phyloP scores from a whole-genome alignment of 257 asterid species.

The Salvia miltiorrhiza region DNA sequence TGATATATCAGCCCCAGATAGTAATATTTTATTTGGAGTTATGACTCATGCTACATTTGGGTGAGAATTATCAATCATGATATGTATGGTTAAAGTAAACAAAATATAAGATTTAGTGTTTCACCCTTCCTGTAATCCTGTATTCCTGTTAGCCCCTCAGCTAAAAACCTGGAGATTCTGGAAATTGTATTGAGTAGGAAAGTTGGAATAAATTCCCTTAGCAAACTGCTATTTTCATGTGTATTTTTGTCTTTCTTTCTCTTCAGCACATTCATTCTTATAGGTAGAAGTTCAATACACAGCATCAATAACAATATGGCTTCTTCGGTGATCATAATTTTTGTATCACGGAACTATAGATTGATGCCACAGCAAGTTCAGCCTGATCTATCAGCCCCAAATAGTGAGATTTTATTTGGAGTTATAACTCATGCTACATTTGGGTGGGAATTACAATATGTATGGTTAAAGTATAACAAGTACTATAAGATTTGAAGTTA shows the following conservation, averaged over 20 bases:
- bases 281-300: conserved; percentile 8
- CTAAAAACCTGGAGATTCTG: neutral
- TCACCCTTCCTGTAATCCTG: too few relatives aligned
- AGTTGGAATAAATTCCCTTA: neutral
- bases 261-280: neutral
- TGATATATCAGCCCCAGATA: conserved; percentile 60
- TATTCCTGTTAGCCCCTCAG: neutral
- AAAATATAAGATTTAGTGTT: too few relatives aligned
- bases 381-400: conserved; percentile 58
- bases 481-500: neutral
- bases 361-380: conserved; percentile 49
- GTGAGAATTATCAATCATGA: too few relatives aligned
- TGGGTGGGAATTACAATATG: conserved; percentile 5
- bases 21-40: conserved; percentile 56
- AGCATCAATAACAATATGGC: conserved; percentile 43
- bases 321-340: conserved; percentile 52
- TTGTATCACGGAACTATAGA: conserved; percentile 33
- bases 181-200: neutral
- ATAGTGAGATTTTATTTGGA: conserved; percentile 49
- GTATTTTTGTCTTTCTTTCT: neutral
- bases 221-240: neutral
- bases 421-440: conserved; percentile 73
- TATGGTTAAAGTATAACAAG: neutral
- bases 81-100: too few relatives aligned
- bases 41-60: conserved; percentile 40